Evolutionary conservation across 257 asterid genomes (phyloP), one percentile per base, ranked within the genome.

Genomic region (Cordia subcordata): DNA sequence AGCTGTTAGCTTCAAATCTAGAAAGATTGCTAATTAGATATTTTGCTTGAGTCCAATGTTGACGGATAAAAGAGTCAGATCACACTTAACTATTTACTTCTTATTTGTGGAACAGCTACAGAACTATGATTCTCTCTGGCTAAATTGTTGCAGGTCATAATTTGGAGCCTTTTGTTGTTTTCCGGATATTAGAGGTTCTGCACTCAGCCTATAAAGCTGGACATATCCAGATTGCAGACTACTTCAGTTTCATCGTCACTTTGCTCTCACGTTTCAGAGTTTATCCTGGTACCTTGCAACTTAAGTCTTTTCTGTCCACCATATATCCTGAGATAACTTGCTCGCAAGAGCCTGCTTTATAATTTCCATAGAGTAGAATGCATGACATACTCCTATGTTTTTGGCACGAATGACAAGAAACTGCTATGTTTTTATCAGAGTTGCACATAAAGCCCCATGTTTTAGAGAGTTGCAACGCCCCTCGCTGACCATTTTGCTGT

Each of bases 201-300:
- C 85, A 83, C 63, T 81, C 89, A 53, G 82, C 87, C 46, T 89
- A 75, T 66, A 83, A 71, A 77, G 86, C 83, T 62, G 96, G 99
- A 53, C 95, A 81, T 69, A 79, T 92, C 74, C 72, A 62, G 68
- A 67, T 73, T 70, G 86, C 86, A 45, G 96, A 88, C 69, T 84
- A 88, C 69, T 70, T 78, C 63, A 86, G 99, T 80, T 82, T 92
- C 78, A 82, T 71, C 56, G 64, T 86, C 73, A 88, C 99, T 44
- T 67, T 92, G 65, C 86, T 92, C 64, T 78, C 94, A 22, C 90
- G 62, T 66, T 86, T 86, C 77, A 78, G 56, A 67, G 87, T 77
- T 67, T 69, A 70, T 81, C 89, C 95, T 1, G 96, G 99, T 92
- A 88, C 58, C 38, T 49, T 55, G 51, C 58, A 35, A 44, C 68